Evolutionary conservation across 2,329 filamentous ascomycete genomes (phyloP), one percentile per base, ranked within the genome.

Genomic region (Fonsecaea monophora): DNA sequence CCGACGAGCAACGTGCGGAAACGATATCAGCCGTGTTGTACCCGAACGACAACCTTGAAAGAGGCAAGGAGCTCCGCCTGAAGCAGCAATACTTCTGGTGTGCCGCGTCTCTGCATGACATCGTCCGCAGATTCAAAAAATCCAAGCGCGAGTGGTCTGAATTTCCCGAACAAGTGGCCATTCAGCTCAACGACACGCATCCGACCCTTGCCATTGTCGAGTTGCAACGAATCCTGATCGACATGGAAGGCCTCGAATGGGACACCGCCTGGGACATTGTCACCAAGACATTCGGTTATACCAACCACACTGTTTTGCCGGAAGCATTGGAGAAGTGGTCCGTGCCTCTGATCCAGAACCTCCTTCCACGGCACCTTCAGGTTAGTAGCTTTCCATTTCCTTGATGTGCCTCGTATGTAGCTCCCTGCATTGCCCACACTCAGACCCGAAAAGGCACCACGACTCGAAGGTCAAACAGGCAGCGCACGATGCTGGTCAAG

Each of bases 51-150:
- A 98, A 97, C 80, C 87, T 99, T 53, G 94, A 98, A 72, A 88
- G 93, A 71, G 95, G 95, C 70, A 99, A 99, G 81, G 95, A 99
- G 83, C 88, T 99, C 70, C 92, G 95, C 62, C 82, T 99, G 79
- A 99, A 99, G 86, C 95, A 99, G 80, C 95, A 99, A 79, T 99
- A 99, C 85, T 99, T 99, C 83, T 99, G 95, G 95, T 96, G 97
- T 76, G 94, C 95, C 60, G 95, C 95, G 15, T 99, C 95, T 15
- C 86, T 99, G 3, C 92, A 92, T 76, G 95, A 99, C 75, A 99
- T 99, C 77, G 91, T 99, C 67, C 91, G 95, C 66, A 90, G 95
- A 66, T 99, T 98, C 88, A 99, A 98, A 85, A 99, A 98, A 86
- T 89, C 92, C 18, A 93, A 92, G 83, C 89, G 94, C 70, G 83